Conservation (phyloP, 306 rosid species). For the Medicago ruthenica region DNA sequence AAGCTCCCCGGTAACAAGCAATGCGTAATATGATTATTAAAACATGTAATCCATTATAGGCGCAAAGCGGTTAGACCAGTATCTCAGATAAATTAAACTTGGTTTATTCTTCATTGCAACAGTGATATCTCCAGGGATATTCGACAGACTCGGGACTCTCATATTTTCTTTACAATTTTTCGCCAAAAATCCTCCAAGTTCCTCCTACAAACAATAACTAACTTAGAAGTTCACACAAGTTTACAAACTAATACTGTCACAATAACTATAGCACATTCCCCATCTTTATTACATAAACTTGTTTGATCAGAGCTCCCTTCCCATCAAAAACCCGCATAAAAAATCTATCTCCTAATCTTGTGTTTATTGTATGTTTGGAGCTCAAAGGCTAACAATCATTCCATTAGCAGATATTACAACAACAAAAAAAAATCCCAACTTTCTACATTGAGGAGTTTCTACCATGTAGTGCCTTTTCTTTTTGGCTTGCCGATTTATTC, state of each 20-base stretch:
- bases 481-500: neutral
- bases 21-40: neutral
- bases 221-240: too few relatives aligned
- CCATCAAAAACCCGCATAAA: neutral
- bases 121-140: neutral
- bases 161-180: neutral
- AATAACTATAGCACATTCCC: too few relatives aligned
- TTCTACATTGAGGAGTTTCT: slow-evolving; percentile 17
- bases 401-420: neutral
- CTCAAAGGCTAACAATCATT: slow-evolving; percentile 10
- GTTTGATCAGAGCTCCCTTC: neutral
- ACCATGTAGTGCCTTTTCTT: neutral
- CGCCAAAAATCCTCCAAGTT: neutral
- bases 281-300: too few relatives aligned
- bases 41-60: neutral
- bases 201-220: neutral
- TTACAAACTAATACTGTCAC: too few relatives aligned
- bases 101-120: neutral
- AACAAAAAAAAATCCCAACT: slow-evolving; percentile 1
- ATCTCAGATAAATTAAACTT: neutral
- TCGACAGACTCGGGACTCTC: neutral
- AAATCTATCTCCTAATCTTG: neutral
- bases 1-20: slow-evolving; percentile 11
- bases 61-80: neutral
- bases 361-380: neutral